Percentiles rank a stretch among this genome's conserved stretches.
Evolutionary conservation across 306 rosid species (phyloP).

Genomic region (Luffa aegyptiaca): DNA sequence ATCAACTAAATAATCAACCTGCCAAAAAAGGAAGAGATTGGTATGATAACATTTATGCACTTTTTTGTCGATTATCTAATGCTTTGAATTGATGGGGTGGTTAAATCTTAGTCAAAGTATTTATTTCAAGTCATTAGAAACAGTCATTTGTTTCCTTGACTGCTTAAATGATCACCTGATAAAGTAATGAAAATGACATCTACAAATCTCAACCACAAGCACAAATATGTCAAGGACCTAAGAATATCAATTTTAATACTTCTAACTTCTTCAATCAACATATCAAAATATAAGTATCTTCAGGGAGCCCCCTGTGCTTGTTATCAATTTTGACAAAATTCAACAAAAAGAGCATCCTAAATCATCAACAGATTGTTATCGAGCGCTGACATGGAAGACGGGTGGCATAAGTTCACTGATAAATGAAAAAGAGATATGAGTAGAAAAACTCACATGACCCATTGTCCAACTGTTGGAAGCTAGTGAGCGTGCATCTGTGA

Average conservation of each 20-base stretch:
- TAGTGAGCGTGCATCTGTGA: constrained; percentile 62
- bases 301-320: not conserved
- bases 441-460: constrained; percentile 43
- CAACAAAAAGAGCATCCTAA: not conserved
- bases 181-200: not conserved
- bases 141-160: not conserved
- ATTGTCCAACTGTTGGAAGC: constrained; percentile 64
- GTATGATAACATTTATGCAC: not conserved
- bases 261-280: not conserved
- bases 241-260: not conserved
- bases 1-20: constrained; percentile 87
- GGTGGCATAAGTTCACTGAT: not conserved
- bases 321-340: not conserved
- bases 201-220: not conserved
- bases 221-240: not conserved
- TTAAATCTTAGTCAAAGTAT: not conserved
- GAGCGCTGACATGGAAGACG: not conserved
- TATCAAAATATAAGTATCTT: not conserved
- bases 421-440: not conserved
- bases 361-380: not conserved
- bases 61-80: not conserved
- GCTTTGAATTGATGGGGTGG: not conserved
- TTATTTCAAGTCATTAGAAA: not conserved
- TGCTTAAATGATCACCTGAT: not conserved
- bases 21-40: constrained; percentile 13